Evolutionary conservation across 78 protist species (phyloP).

Genomic region (Bigelowiella natans): DNA sequence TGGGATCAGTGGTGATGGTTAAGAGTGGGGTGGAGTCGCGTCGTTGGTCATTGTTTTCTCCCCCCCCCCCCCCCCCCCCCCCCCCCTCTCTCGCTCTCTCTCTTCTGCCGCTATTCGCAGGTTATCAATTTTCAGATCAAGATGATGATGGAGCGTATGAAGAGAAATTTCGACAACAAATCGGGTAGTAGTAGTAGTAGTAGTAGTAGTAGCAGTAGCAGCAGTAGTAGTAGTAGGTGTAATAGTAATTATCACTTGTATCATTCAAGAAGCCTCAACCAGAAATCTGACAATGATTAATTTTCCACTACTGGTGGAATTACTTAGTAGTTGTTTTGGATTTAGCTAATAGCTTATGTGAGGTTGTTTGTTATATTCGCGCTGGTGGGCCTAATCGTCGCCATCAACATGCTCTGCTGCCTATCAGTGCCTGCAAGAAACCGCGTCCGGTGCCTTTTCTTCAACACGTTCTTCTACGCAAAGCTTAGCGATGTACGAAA

Average conservation of each 20-base stretch:
- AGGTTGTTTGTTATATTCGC: too few relatives aligned
- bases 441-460: neutral
- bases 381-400: too few relatives aligned
- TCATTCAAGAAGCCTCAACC: too few relatives aligned
- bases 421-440: neutral
- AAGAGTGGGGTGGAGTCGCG: too few relatives aligned
- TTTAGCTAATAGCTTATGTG: too few relatives aligned
- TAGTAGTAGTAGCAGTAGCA: neutral
- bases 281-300: too few relatives aligned
- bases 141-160: neutral
- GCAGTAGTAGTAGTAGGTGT: neutral
- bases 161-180: too few relatives aligned
- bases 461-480: neutral
- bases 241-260: neutral
- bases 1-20: too few relatives aligned
- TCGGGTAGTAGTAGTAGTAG: neutral
- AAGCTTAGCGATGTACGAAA: neutral
- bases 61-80: neutral
- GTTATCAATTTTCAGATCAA: neutral
- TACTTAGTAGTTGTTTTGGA: too few relatives aligned
- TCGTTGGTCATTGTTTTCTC: neutral
- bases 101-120: neutral
- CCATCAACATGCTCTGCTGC: too few relatives aligned
- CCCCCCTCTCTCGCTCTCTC: neutral
- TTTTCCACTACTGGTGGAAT: too few relatives aligned